phyloP scores from a whole-genome alignment of 2,329 filamentous ascomycete genomes.

The Verticillium alfalfae region DNA sequence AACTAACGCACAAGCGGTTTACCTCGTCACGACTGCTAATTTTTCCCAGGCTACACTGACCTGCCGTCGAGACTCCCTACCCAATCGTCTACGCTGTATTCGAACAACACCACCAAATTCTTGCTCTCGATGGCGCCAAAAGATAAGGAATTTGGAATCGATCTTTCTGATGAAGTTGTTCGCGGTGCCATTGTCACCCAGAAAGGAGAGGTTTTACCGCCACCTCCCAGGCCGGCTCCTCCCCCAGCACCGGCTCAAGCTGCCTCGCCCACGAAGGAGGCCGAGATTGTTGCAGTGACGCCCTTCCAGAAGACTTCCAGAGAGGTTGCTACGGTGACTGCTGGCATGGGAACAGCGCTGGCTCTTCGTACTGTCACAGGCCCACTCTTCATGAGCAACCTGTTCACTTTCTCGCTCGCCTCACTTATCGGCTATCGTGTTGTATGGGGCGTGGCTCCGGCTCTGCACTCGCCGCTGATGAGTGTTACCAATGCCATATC shows the following conservation, averaged over 20 bases:
- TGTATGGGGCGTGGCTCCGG: slow-evolving; percentile 80
- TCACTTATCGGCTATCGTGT: slow-evolving; percentile 83
- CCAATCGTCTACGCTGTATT: slow-evolving; percentile 85
- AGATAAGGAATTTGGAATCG: slow-evolving; percentile 73
- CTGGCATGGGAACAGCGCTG: slow-evolving; percentile 69
- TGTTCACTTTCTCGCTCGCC: slow-evolving; percentile 78
- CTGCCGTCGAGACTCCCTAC: slow-evolving; percentile 81
- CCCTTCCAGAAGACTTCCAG: slow-evolving; percentile 77
- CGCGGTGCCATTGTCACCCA: slow-evolving; percentile 78
- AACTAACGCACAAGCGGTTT: not conserved
- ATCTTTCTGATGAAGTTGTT: slow-evolving; percentile 79
- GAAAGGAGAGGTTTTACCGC: slow-evolving; percentile 69
- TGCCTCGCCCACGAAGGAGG: slow-evolving; percentile 39
- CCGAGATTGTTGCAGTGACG: slow-evolving; percentile 61
- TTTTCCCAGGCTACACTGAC: slow-evolving; percentile 66
- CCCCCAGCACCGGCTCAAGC: slow-evolving; percentile 40
- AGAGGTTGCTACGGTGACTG: slow-evolving; percentile 69
- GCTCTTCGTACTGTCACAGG: slow-evolving; percentile 76
- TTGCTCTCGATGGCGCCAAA: slow-evolving; percentile 75
- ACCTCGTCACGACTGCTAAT: not conserved
- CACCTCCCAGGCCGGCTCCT: slow-evolving; percentile 62
- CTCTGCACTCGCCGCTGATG: slow-evolving; percentile 85
- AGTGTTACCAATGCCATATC: slow-evolving; percentile 91
- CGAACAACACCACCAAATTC: slow-evolving; percentile 90
- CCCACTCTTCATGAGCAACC: slow-evolving; percentile 82